Percentiles rank a stretch among this genome's conserved stretches.
phyloP scores from a whole-genome alignment of 345 rosid species.

The Acer yangbiense region DNA sequence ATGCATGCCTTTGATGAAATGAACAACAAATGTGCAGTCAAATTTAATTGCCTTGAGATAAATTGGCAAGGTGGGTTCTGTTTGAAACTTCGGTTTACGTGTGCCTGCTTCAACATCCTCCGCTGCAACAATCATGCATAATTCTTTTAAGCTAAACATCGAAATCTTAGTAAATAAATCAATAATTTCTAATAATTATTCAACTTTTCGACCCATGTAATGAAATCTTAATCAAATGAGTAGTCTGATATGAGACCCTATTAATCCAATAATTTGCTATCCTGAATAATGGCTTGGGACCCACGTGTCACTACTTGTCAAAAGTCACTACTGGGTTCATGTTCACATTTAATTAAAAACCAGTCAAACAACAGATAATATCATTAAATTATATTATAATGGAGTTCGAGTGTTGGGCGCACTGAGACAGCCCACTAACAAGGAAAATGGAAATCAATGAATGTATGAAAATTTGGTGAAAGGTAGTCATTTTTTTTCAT shows the following conservation, averaged over 20 bases:
- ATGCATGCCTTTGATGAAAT: slow-evolving; percentile 5
- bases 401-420: background rate
- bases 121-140: slow-evolving; percentile 49
- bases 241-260: background rate
- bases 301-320: no score
- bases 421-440: background rate
- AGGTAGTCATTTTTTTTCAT: background rate
- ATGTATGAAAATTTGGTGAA: background rate
- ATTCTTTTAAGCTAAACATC: no score
- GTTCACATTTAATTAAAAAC: no score
- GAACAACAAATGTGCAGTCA: no score
- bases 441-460: background rate
- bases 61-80: slow-evolving; percentile 87
- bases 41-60: slow-evolving; percentile 76
- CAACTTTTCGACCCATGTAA: no score
- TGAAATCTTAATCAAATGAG: no score
- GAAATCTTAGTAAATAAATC: no score
- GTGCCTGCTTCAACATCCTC: slow-evolving; percentile 77
- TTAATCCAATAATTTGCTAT: background rate
- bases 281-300: slow-evolving; percentile 1
- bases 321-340: no score
- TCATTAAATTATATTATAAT: no score
- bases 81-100: slow-evolving; percentile 58
- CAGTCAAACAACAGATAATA: background rate
- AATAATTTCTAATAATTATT: no score